phyloP scores from a whole-genome alignment of 331 rosid species.

The Quercus lobata region DNA sequence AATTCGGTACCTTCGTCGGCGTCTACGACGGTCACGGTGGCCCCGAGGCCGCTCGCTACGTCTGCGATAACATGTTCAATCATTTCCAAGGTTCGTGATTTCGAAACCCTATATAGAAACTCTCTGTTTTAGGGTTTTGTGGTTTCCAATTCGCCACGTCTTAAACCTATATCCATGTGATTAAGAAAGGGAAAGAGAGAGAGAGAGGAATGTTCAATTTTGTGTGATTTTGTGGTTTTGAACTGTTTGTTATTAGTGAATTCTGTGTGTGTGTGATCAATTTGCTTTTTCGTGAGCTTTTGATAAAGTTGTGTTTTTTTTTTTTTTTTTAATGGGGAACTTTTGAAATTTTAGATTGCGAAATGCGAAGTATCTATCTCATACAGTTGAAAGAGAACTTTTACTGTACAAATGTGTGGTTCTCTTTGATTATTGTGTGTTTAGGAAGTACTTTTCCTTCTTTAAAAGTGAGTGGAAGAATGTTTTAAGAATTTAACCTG shows the following conservation, averaged over 20 bases:
- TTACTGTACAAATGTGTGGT: conserved; percentile 10
- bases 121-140: conserved; percentile 11
- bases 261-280: conserved; percentile 8
- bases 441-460: neutral
- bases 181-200: too few relatives aligned
- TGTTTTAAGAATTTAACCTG: too few relatives aligned
- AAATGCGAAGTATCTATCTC: neutral
- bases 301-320: conserved; percentile 14
- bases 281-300: conserved; percentile 30
- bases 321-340: neutral
- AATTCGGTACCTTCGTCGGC: conserved; percentile 79
- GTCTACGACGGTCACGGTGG: conserved; percentile 94
- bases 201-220: too few relatives aligned
- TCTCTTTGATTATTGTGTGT: conserved; percentile 2
- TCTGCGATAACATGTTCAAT: conserved; percentile 69
- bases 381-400: conserved; percentile 19
- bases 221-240: neutral
- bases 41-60: conserved; percentile 68
- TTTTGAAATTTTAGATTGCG: conserved; percentile 21
- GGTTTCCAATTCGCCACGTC: conserved; percentile 34
- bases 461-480: too few relatives aligned
- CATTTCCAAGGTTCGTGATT: conserved; percentile 66
- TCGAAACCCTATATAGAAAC: neutral
- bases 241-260: conserved; percentile 15
- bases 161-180: neutral